These are phyloP conservation scores for Volvox reticuliferus DNA, from an alignment of 139 green algal species.

Conservation along the genomic window DNA sequence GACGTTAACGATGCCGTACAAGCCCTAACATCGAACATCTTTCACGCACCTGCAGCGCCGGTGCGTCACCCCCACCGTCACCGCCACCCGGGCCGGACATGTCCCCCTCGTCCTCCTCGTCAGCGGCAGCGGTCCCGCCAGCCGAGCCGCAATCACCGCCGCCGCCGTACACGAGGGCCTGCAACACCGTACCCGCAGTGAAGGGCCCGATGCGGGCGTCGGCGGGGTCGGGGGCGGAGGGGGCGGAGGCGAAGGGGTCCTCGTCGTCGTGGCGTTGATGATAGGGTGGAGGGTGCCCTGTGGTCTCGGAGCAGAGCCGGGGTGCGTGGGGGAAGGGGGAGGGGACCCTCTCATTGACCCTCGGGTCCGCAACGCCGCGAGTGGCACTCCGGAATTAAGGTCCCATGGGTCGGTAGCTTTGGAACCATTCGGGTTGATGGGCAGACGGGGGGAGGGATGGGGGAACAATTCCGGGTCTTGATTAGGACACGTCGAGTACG, in stretches of 20 bases:
- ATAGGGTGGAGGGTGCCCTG: too few species aligned
- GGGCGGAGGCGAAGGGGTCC: not conserved
- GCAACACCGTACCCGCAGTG: slow-evolving; percentile 52
- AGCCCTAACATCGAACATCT: too few species aligned
- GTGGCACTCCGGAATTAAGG: too few species aligned
- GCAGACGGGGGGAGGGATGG: not conserved
- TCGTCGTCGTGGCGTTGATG: not conserved
- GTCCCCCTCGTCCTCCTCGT: too few species aligned
- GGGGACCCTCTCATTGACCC: too few species aligned
- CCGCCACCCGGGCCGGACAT: not conserved
- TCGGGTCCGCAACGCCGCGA: too few species aligned
- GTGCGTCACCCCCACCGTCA: not conserved
- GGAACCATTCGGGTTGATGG: too few species aligned
- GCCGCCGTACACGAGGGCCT: slow-evolving; percentile 19
- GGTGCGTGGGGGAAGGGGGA: not conserved
- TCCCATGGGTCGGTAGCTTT: too few species aligned
- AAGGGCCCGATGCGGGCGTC: slow-evolving; percentile 49
- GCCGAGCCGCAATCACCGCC: not conserved
- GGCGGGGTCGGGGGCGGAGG: slow-evolving; percentile 45
- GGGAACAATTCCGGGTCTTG: not conserved
- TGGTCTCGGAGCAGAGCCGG: too few species aligned
- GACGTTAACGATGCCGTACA: too few species aligned
- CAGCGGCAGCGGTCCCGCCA: not conserved
- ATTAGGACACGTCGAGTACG: not conserved
- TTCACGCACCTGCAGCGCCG: slow-evolving; percentile 4